Evolutionary conservation across 2,329 filamentous ascomycete genomes (phyloP), one percentile per base, ranked within the genome.

Genomic region (Alternaria sp.): DNA sequence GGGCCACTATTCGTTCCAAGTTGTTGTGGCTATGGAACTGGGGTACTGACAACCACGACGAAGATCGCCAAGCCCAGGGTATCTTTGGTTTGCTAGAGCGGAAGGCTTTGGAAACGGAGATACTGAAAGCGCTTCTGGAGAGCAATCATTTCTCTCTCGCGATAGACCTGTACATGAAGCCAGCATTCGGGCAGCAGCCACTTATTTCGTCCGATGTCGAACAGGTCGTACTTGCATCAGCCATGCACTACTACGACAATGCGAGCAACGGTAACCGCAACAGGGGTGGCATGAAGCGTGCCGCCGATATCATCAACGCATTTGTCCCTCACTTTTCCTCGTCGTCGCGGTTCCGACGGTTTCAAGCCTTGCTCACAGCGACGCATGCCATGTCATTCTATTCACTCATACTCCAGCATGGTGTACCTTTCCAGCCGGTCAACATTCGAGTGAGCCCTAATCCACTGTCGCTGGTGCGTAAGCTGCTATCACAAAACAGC

Each of bases 251-350:
- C 4, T 95, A 93, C 72, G 92, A 95, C 71, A 92, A 92, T 72
- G 91, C 92, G 3, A 91, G 90, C 22, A 95, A 95, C 70, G 90
- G 91, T 0, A 93, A 94, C 68, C 87, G 87, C 56, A 91, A 86
- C 2, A 85, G 91, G 65, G 92, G 92, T 16, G 90, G 90, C 0
- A 84, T 95, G 70, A 92, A 92, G 78, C 92, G 88, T 75, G 92
- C 91, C 46, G 85, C 90, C 66, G 75, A 78, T 57, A 76, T 76
- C 6, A 81, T 93, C 41, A 83, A 86, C 39, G 82, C 89, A 1
- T 91, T 93, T 67, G 86, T 86, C 3, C 76, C 81, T 24, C 85
- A 87, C 7, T 84, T 92, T 48, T 72, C 79, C 1, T 79, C 80
- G 22, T 86, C 86, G 2, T 75, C 82, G 1, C 81, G 83, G 1